Evolutionary conservation across 23 red algal species (phyloP), one percentile per base, ranked within the genome.

Genomic region (Gracilaria caudata): DNA sequence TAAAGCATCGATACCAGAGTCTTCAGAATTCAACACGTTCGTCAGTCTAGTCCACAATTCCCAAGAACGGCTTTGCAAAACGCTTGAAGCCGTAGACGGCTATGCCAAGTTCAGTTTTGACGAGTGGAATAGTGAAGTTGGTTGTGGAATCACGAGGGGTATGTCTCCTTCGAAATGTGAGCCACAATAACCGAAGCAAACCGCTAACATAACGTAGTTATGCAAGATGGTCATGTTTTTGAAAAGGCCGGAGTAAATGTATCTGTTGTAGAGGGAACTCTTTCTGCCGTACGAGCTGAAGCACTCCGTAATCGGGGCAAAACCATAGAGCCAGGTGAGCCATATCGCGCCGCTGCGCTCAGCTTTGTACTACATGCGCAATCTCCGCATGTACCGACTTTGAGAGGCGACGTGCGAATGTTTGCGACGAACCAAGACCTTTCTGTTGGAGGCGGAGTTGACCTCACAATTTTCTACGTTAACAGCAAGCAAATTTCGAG

Each of bases 161-260:
- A 92, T 40, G 76, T 53, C 47, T 63, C 24, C 3, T 45, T 78
- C 10, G 12, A 56, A 51, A 56, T 30, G 60, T 33, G 44, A 30
- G 46, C 28, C 20, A 0, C n/a, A 65, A 32, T 19, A 57, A 44
- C 60, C n/a, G 38, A 17, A 23, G 26, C 33, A 30, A 9, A 28
- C 23, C 4, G 49, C 70, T 75, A 47, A 75, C 70, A 47, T 21
- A 75, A 24, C n/a, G 9, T 37, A 92, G 79, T 84, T 19, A 30
- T 84, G 14, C 90, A 83, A 51, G 14, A 73, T 28, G 92, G 92
- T 49, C 26, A 16, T 32, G 38, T 87, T 40, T 87, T 94, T 55
- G 92, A 94, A 47, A 94, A 94, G 64, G 92, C 81, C 36, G 92
- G 81, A 25, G 92, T 94, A 21, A 94, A 94, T 47, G 61, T 82